Conservation (phyloP, 257 asterid genomes). For the Scutellaria baicalensis region DNA sequence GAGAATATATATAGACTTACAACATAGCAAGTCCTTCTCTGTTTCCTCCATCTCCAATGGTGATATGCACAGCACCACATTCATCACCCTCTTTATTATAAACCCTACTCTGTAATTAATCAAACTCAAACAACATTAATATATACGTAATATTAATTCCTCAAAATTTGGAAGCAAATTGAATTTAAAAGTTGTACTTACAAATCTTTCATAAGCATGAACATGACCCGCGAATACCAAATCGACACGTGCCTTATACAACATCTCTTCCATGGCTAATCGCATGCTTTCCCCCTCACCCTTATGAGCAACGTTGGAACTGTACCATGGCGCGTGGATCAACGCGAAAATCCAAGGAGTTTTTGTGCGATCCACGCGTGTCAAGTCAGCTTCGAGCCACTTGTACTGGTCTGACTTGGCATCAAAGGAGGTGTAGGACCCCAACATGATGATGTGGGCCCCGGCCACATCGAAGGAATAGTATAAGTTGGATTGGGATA, state of each 20-base stretch:
- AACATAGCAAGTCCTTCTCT: slow-evolving; percentile 80
- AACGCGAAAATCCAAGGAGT: slow-evolving; percentile 72
- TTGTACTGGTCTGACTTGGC: slow-evolving; percentile 47
- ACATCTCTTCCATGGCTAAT: slow-evolving; percentile 47
- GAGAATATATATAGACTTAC: slow-evolving; percentile 38
- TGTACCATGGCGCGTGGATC: slow-evolving; percentile 88
- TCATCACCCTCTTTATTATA: slow-evolving; percentile 53
- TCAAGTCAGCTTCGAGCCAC: slow-evolving; percentile 67
- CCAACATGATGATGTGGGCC: slow-evolving; percentile 63
- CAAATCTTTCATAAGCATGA: slow-evolving; percentile 84
- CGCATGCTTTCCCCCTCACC: slow-evolving; percentile 89
- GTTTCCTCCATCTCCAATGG: slow-evolving; percentile 91
- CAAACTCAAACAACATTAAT: not conserved
- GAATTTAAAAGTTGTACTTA: slow-evolving; percentile 23
- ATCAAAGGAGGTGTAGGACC: slow-evolving; percentile 66
- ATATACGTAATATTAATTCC: not conserved
- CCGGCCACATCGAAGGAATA: slow-evolving; percentile 69
- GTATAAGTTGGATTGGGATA: slow-evolving; percentile 56
- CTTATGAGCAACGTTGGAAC: slow-evolving; percentile 56
- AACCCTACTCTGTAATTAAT: slow-evolving; percentile 54
- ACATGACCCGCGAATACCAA: slow-evolving; percentile 72
- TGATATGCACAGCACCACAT: slow-evolving; percentile 68
- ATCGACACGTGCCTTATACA: slow-evolving; percentile 58
- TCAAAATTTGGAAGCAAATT: not conserved
- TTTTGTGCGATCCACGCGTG: slow-evolving; percentile 28